These are phyloP conservation scores for Paraconiothyrium sp. DNA, from an alignment of 2,329 filamentous ascomycete species.

Conservation along the genomic window DNA sequence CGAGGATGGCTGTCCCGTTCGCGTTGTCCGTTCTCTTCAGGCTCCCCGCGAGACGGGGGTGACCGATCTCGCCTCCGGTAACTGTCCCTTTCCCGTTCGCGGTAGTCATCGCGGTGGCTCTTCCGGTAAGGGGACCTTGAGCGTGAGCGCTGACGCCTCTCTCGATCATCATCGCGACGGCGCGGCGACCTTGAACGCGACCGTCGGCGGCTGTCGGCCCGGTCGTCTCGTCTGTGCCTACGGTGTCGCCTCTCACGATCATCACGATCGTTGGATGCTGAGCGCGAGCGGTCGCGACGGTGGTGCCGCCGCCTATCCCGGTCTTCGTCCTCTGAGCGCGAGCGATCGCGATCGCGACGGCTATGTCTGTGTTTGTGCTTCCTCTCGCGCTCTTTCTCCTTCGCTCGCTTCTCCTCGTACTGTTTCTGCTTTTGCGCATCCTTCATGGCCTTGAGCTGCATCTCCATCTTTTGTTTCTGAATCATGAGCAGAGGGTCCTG, in stretches of 20 bases:
- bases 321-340: slow-evolving; percentile 35
- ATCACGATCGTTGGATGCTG: slow-evolving; percentile 42
- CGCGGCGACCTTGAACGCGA: slow-evolving; percentile 19
- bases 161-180: slow-evolving; percentile 18
- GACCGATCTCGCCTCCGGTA: slow-evolving; percentile 34
- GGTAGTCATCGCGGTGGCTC: slow-evolving; percentile 27
- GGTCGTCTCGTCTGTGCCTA: slow-evolving; percentile 35
- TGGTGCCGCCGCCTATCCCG: slow-evolving; percentile 28
- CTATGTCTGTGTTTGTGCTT: slow-evolving; percentile 52
- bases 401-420: slow-evolving; percentile 45
- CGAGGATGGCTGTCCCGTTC: slow-evolving; percentile 7
- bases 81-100: slow-evolving; percentile 26
- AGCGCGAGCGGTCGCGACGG: slow-evolving; percentile 48
- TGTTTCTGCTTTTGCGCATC: slow-evolving; percentile 56
- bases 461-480: slow-evolving; percentile 78
- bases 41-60: slow-evolving; percentile 20
- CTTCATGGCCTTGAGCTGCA: slow-evolving; percentile 70
- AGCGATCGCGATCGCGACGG: slow-evolving; percentile 37
- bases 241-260: slow-evolving; percentile 43
- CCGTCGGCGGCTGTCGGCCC: slow-evolving; percentile 17
- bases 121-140: slow-evolving; percentile 37
- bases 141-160: slow-evolving; percentile 33
- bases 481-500: slow-evolving; percentile 93
- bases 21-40: background rate
- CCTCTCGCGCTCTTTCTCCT: slow-evolving; percentile 56